Evolutionary conservation across 2,329 filamentous ascomycete genomes (phyloP).

Genomic region (Coniochaeta prunicola): DNA sequence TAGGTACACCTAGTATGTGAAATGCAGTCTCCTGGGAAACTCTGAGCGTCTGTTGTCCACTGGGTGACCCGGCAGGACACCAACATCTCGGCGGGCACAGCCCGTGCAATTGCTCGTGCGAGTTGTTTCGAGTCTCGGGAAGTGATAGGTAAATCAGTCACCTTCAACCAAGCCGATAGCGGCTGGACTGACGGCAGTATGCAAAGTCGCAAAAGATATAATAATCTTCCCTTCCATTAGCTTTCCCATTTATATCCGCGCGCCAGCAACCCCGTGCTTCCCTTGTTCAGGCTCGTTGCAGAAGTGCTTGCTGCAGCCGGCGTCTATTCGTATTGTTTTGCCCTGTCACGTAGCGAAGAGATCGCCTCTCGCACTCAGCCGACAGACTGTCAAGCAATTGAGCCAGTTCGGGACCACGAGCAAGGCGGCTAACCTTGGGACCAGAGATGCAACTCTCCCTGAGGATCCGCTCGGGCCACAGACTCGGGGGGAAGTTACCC

Average conservation of each 20-base stretch:
- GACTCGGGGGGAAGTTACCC: neutral
- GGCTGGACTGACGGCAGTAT: neutral
- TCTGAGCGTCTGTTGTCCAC: neutral
- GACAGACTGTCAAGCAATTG: neutral
- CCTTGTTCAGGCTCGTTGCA: neutral
- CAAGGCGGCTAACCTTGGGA: neutral
- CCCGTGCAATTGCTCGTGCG: neutral
- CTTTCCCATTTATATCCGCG: neutral
- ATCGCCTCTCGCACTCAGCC: neutral
- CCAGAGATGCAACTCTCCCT: neutral
- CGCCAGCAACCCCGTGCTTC: neutral
- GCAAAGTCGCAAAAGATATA: neutral
- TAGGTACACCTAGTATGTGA: neutral
- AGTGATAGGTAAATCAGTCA: neutral
- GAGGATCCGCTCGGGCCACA: neutral
- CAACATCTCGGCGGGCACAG: neutral
- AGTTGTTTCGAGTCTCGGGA: neutral
- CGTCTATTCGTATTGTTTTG: neutral
- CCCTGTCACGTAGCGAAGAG: neutral
- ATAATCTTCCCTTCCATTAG: too few relatives aligned
- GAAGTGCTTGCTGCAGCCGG: neutral
- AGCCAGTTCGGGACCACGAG: neutral
- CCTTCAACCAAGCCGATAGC: neutral
- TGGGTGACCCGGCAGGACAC: neutral
- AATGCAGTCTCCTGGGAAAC: neutral